Evolutionary conservation across 2,329 filamentous ascomycete species (phyloP), one percentile per base, ranked within the genome.

Genomic region (Alternaria ethzedia): DNA sequence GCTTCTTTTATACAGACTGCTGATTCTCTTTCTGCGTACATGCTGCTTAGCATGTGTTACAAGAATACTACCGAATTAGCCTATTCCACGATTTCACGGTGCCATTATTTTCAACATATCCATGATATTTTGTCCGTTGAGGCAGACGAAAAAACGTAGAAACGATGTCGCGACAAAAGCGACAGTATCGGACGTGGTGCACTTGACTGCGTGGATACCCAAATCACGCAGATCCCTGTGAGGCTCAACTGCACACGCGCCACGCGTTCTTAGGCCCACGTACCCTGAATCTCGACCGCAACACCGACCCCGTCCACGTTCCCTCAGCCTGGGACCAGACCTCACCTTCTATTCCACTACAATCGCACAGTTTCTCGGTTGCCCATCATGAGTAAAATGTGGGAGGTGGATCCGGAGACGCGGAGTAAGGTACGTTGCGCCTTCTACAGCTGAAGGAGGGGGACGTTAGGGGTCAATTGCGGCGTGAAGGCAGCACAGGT

Each of bases 341-440:
- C 30, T 21, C 32, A 17, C 15, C 12, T 32, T 55, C 17, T 41
- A 26, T 21, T 49, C 17, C 36, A 15, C 50, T 26, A 51, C 23
- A 10, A 25, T 64, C 54, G 59, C 43, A 49, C 51, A 25, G 20
- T 12, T 21, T 17, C 30, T 26, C 20, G 13, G 50, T 50, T 55
- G 62, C 68, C 60, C 77, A 75, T 65, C 47, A 84, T 84, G 83
- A 83, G 82, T 77, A 95, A 94, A 83, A 95, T 97, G 91, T 99
- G 96, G 96, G 96, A 99, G 84, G 94, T 99, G 70, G 96, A 99
- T 82, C 96, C 96, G 52, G 95, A 98, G 86, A 98, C 95, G 66
- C 89, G 93, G 83, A 93, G 91, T 78, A 98, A 98, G 89, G 94
- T 96, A 83, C 73, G 79, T 66, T 57, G 56, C 47, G 46, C 28